Conservation (phyloP, 225 moss, liverwort and hornwort genomes). For the Bryoerythrophyllum caledonicum region DNA sequence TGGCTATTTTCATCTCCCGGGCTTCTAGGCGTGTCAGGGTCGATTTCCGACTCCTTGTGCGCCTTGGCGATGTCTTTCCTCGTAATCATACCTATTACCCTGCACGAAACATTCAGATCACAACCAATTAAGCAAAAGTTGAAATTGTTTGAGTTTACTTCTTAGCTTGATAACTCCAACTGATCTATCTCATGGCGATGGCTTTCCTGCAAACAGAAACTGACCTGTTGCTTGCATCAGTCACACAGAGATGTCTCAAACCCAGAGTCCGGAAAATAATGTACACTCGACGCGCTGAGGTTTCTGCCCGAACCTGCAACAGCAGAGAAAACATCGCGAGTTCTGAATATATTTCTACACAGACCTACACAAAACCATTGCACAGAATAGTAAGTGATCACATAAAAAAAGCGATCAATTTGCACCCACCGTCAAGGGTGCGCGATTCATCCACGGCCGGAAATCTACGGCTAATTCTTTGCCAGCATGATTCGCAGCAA, state of each 20-base stretch:
- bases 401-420: neutral
- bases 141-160: neutral
- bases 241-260: slow-evolving; percentile 78
- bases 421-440: slow-evolving; percentile 68
- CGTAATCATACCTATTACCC: slow-evolving; percentile 84
- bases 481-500: slow-evolving; percentile 23
- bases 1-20: slow-evolving; percentile 22
- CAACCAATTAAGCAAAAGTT: neutral
- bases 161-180: neutral
- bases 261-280: slow-evolving; percentile 86
- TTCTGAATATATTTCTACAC: neutral
- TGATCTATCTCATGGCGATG: neutral
- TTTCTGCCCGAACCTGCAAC: slow-evolving; percentile 76
- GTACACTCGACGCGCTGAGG: slow-evolving; percentile 79
- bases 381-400: neutral
- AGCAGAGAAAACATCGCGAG: neutral
- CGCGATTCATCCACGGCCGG: slow-evolving; percentile 82
- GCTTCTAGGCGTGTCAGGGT: slow-evolving; percentile 35
- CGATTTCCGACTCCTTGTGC: slow-evolving; percentile 37
- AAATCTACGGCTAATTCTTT: slow-evolving; percentile 65
- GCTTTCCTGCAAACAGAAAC: neutral
- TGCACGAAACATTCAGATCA: slow-evolving; percentile 29
- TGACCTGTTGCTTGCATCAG: slow-evolving; percentile 73
- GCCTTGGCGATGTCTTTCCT: slow-evolving; percentile 72
- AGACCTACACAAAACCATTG: neutral